Evolutionary conservation across 192 early-diverging fungal species (phyloP), one percentile per base, ranked within the genome.

Genomic region (Coemansia sp.): DNA sequence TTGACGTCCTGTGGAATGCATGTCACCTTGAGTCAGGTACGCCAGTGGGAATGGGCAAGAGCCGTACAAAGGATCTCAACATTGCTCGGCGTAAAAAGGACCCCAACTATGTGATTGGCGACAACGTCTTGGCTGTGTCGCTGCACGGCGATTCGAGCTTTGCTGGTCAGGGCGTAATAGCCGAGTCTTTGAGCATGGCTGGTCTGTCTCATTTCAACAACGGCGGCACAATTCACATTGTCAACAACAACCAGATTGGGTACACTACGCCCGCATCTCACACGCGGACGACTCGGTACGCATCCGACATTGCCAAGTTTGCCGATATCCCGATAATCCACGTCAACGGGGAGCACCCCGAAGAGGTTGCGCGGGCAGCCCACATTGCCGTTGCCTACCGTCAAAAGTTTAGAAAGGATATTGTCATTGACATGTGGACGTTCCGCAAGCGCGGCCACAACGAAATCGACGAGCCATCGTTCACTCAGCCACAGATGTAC

Each of bases 401-500:
- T 37, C 84, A 93, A 70, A 88, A 91, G 62, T 98, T 98, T 82
- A 83, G 87, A 59, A 93, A 93, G 79, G 95, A 98, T 62, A 86
- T 96, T 22, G 93, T 98, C 39, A 80, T 98, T 50, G 95, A 98
- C 62, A 53, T 98, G 72, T 92, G 95, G 80, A 87, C 89, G 27
- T 98, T 94, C 83, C 89, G 95, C 60, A 87, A 92, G 33, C 90
- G 92, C 83, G 95, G 95, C 4, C 95, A 98, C 78, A 98, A 98
- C 59, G 95, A 98, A 61, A 67, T 98, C 21, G 95, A 98, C 64
- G 95, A 98, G 78, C 95, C 95, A 8, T 88, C 89, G 24, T 98
- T 93, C 71, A 98, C 95, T 0, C 95, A 98, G 72, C 95, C 95
- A 1, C 56, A 82, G 37, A 98, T 98, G 95, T 98, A 98, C 81